phyloP scores from a whole-genome alignment of 1,284 basidiomycete genomes.

The Volvariella surrecta region DNA sequence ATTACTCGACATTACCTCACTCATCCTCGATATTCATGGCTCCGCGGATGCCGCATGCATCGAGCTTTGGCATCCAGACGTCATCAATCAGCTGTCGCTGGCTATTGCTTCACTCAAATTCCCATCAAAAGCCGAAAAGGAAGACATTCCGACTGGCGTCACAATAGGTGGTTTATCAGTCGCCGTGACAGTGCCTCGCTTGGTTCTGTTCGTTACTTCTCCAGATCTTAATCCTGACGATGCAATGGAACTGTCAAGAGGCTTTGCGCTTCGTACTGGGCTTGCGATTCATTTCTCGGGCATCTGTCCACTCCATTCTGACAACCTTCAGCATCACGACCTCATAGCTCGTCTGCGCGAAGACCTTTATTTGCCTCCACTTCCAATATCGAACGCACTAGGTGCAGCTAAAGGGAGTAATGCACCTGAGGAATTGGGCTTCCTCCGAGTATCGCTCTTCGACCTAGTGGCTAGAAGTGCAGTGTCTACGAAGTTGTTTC shows the following conservation, averaged over 20 bases:
- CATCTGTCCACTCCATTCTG: too few relatives aligned
- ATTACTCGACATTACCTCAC: conserved; percentile 41
- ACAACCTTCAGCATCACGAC: not conserved
- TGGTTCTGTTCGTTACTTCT: conserved; percentile 65
- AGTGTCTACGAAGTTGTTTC: conserved; percentile 52
- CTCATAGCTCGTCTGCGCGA: conserved; percentile 30
- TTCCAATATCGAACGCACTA: conserved; percentile 51
- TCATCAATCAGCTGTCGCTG: conserved; percentile 34
- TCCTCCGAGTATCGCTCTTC: conserved; percentile 30
- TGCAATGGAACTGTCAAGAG: conserved; percentile 58
- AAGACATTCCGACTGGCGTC: conserved; percentile 19
- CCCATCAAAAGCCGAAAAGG: conserved; percentile 8
- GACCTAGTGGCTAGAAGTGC: conserved; percentile 47
- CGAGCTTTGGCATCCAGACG: conserved; percentile 68
- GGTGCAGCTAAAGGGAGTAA: conserved; percentile 34
- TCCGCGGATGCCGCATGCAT: conserved; percentile 55
- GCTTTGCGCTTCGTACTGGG: conserved; percentile 57
- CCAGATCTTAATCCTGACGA: conserved; percentile 72
- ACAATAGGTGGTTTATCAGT: conserved; percentile 41
- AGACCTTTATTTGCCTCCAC: conserved; percentile 48
- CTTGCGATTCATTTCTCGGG: conserved; percentile 39
- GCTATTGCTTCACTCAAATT: conserved; percentile 23
- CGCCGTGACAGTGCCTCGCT: conserved; percentile 53
- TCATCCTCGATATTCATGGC: conserved; percentile 41
- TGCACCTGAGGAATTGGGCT: conserved; percentile 10